Evolutionary conservation across 495 filamentous ascomycete genomes (phyloP).

Genomic region (Penicillium argentinense): DNA sequence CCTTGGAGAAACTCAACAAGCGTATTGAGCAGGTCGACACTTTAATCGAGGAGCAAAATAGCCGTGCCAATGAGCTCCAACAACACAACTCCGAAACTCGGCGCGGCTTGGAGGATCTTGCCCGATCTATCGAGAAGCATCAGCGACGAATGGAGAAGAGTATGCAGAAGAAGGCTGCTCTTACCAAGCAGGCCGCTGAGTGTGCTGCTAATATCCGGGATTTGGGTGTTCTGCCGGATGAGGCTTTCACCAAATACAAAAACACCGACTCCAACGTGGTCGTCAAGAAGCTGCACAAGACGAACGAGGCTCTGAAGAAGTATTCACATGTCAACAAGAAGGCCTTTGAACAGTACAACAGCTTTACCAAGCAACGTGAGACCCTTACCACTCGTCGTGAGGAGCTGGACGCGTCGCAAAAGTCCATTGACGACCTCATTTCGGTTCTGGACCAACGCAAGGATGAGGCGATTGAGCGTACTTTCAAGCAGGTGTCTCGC

Average conservation of each 20-base stretch:
- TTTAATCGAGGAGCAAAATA: constrained; percentile 64
- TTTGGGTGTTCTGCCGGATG: constrained; percentile 89
- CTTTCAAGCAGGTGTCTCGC: constrained; percentile 93
- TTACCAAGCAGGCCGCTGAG: constrained; percentile 73
- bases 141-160: constrained; percentile 92
- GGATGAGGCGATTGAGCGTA: constrained; percentile 89
- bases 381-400: constrained; percentile 74
- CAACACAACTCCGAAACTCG: constrained; percentile 65
- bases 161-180: constrained; percentile 77
- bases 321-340: constrained; percentile 99
- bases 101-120: constrained; percentile 69
- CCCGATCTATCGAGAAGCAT: constrained; percentile 77
- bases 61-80: constrained; percentile 59
- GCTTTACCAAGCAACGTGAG: constrained; percentile 89
- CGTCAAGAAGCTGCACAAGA: constrained; percentile 83
- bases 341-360: constrained; percentile 97
- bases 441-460: constrained; percentile 87
- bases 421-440: constrained; percentile 87
- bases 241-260: constrained; percentile 89
- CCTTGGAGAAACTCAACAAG: constrained; percentile 58
- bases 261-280: constrained; percentile 75
- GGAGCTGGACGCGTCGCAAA: constrained; percentile 80
- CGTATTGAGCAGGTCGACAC: constrained; percentile 72
- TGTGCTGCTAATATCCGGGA: constrained; percentile 86
- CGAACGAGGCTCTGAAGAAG: constrained; percentile 92